Evolutionary conservation across 495 filamentous ascomycete species (phyloP).

Genomic region (Aspergillus bridgeri): DNA sequence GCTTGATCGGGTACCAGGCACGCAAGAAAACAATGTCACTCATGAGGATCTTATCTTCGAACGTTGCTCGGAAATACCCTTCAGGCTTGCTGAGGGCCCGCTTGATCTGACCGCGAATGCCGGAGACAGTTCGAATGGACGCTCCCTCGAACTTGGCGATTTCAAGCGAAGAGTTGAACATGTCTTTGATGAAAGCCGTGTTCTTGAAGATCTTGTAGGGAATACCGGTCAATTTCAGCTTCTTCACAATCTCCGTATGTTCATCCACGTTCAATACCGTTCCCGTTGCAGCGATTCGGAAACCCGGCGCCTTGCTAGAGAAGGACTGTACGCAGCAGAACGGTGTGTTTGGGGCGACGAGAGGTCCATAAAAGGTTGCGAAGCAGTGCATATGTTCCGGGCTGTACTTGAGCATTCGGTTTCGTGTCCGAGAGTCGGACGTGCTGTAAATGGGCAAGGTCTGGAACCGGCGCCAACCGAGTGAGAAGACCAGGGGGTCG

Average conservation of each 20-base stretch:
- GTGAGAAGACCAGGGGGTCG: constrained; percentile 93
- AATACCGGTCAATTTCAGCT: constrained; percentile 88
- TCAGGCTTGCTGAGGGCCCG: constrained; percentile 86
- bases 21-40: constrained; percentile 92
- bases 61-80: constrained; percentile 91
- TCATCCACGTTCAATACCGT: constrained; percentile 92
- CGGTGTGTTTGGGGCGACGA: constrained; percentile 91
- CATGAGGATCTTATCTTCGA: constrained; percentile 97
- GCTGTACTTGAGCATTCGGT: constrained; percentile 96
- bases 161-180: constrained; percentile 90
- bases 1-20: constrained; percentile 94
- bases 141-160: constrained; percentile 98
- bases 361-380: constrained; percentile 88
- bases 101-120: constrained; percentile 95
- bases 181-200: constrained; percentile 97
- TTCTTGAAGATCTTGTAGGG: constrained; percentile 99
- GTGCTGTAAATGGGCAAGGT: constrained; percentile 89
- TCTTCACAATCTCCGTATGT: constrained; percentile 95
- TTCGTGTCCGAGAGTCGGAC: constrained; percentile 85
- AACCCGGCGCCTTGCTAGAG: constrained; percentile 81
- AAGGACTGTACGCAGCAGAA: constrained; percentile 93
- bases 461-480: constrained; percentile 97
- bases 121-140: constrained; percentile 90
- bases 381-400: constrained; percentile 99
- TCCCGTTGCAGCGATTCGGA: constrained; percentile 90